A percentile compares a stretch with the other conserved stretches of the same genome.
These are phyloP conservation scores for Verbascum thapsus DNA, from an alignment of 257 asterid genomes.

Conservation along the genomic window DNA sequence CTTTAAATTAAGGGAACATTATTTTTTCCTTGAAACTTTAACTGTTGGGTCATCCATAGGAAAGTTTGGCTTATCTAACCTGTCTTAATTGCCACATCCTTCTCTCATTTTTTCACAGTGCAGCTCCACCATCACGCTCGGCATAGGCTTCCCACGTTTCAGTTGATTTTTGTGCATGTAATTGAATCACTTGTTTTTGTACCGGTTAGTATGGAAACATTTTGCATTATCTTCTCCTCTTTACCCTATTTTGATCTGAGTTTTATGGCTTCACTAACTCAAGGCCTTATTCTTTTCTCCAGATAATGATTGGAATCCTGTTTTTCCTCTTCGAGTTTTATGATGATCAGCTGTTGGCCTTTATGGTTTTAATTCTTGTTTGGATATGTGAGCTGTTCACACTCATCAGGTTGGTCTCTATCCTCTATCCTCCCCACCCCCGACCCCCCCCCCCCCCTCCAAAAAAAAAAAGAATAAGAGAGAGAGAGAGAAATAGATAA, in stretches of 20 bases:
- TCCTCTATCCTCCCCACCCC: too few species aligned
- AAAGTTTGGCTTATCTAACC: conserved; percentile 7
- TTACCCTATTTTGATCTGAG: conserved; percentile 16
- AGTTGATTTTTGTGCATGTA: conserved; percentile 95
- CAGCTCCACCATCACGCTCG: conserved; percentile 99
- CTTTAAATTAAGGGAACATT: neutral
- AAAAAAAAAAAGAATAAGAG: neutral
- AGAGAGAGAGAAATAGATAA: too few species aligned
- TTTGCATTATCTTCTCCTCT: conserved; percentile 25
- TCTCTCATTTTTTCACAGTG: conserved; percentile 55
- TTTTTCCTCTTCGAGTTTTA: conserved; percentile 97
- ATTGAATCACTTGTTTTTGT: conserved; percentile 97
- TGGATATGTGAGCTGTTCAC: conserved; percentile 99
- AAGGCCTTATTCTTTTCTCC: conserved; percentile 36
- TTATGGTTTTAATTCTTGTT: conserved; percentile 96
- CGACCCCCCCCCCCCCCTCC: conserved; percentile 27
- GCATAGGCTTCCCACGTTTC: conserved; percentile 98
- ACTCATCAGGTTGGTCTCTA: conserved; percentile 76
- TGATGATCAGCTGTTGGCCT: conserved; percentile 96
- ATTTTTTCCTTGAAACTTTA: conserved; percentile 22
- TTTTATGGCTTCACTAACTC: conserved; percentile 27
- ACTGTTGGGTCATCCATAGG: conserved; percentile 19
- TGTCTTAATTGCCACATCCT: conserved; percentile 24
- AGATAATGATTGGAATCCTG: conserved; percentile 98
- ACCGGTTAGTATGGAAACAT: conserved; percentile 73